Conservation (phyloP, 139 green algal genomes). For the Dunaliella sp. region DNA sequence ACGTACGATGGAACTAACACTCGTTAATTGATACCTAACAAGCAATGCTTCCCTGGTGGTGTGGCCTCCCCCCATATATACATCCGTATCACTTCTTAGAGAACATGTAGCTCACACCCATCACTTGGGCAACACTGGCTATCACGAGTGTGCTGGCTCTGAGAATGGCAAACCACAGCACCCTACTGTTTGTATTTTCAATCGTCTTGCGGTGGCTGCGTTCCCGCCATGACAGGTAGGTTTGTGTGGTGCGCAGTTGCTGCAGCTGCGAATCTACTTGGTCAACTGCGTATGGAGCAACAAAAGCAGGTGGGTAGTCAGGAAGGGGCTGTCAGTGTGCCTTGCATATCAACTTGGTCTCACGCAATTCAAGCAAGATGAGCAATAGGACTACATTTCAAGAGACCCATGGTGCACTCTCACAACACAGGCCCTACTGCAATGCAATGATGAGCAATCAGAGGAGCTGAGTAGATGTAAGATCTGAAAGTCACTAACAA, state of each 20-base stretch:
- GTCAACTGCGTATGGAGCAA: slow-evolving; percentile 35
- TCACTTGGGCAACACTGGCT: slow-evolving; percentile 40
- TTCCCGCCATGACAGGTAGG: slow-evolving; percentile 64
- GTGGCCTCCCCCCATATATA: not conserved
- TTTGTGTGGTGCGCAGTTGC: slow-evolving; percentile 35
- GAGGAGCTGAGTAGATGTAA: too few relatives aligned
- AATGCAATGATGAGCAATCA: too few relatives aligned
- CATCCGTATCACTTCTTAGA: slow-evolving; percentile 40
- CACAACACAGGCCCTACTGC: too few relatives aligned
- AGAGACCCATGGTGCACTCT: too few relatives aligned
- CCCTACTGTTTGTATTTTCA: slow-evolving; percentile 46
- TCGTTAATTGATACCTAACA: too few relatives aligned
- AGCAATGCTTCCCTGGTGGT: too few relatives aligned
- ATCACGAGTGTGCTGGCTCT: slow-evolving; percentile 27
- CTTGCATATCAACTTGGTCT: not conserved
- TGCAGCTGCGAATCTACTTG: slow-evolving; percentile 53
- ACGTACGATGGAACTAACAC: too few relatives aligned
- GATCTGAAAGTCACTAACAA: too few relatives aligned
- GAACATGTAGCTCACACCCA: slow-evolving; percentile 19
- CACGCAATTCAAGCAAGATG: not conserved
- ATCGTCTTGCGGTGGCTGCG: slow-evolving; percentile 51
- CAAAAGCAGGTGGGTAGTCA: not conserved
- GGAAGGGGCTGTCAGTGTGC: not conserved
- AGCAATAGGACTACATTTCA: too few relatives aligned
- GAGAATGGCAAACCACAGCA: slow-evolving; percentile 44